Conservation (phyloP, 768 basidiomycete species). For the Lentinula guzmanii region DNA sequence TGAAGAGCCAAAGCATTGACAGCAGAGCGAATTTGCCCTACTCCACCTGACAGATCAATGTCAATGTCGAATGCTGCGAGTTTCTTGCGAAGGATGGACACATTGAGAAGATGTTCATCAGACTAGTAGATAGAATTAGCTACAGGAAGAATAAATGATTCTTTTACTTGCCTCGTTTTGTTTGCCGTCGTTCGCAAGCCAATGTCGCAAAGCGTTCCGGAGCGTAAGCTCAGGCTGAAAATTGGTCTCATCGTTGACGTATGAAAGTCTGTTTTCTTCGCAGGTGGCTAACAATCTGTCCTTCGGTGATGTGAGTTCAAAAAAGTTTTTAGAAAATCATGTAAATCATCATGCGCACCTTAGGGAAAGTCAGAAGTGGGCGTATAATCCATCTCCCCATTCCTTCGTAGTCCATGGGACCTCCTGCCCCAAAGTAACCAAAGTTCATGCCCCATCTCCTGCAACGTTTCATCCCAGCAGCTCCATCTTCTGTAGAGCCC, state of each 20-base stretch:
- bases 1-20: slow-evolving; percentile 28
- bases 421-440: slow-evolving; percentile 21
- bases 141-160: background rate
- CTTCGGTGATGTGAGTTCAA: slow-evolving; percentile 28
- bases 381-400: slow-evolving; percentile 68
- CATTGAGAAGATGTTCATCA: background rate
- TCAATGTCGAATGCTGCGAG: slow-evolving; percentile 18
- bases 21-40: slow-evolving; percentile 31
- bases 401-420: slow-evolving; percentile 46
- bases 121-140: background rate
- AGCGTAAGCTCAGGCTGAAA: slow-evolving; percentile 67
- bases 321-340: background rate
- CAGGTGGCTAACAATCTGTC: slow-evolving; percentile 80
- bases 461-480: slow-evolving; percentile 60
- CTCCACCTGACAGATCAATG: slow-evolving; percentile 25
- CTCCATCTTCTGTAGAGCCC: slow-evolving; percentile 51
- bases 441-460: slow-evolving; percentile 80
- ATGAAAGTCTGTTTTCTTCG: slow-evolving; percentile 51
- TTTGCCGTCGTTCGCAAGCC: slow-evolving; percentile 20
- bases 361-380: slow-evolving; percentile 61
- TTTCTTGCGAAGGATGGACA: background rate
- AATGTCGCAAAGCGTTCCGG: slow-evolving; percentile 66
- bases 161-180: background rate
- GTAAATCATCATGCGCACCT: slow-evolving; percentile 36
- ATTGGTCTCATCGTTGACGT: slow-evolving; percentile 66